phyloP scores from a whole-genome alignment of 495 filamentous ascomycete genomes.

The Hypoxylon trugodes region DNA sequence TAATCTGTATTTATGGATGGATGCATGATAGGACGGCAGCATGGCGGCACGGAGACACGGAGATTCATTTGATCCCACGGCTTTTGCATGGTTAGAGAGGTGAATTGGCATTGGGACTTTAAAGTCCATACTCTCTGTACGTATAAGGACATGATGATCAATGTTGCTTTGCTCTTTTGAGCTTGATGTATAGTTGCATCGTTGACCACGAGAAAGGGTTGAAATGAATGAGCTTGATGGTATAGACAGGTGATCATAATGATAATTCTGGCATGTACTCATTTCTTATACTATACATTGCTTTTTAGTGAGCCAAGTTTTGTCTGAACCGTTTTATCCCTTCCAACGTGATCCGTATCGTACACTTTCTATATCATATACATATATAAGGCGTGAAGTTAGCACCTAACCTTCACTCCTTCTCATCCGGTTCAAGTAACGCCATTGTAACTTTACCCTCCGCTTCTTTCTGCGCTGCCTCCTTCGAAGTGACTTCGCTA shows the following conservation, averaged over 20 bases:
- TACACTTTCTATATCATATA: constrained; percentile 1
- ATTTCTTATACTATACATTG: not conserved
- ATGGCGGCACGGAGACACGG: no score
- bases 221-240: no score
- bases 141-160: no score
- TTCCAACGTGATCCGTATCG: not conserved
- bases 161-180: no score
- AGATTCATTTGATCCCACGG: no score
- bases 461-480: constrained; percentile 6
- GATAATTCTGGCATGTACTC: not conserved
- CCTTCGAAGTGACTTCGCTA: not conserved
- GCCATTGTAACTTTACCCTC: constrained; percentile 18
- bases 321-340: constrained; percentile 4
- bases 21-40: no score
- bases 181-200: no score
- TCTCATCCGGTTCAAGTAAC: constrained; percentile 23
- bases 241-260: not conserved
- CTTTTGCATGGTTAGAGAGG: no score
- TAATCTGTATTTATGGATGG: no score
- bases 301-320: constrained; percentile 14
- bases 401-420: not conserved
- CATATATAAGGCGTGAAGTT: not conserved
- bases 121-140: no score
- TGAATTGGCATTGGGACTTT: no score
- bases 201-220: no score